These are phyloP conservation scores for Ambispora gerdemannii DNA, from an alignment of 192 early-diverging fungal genomes.

Conservation along the genomic window DNA sequence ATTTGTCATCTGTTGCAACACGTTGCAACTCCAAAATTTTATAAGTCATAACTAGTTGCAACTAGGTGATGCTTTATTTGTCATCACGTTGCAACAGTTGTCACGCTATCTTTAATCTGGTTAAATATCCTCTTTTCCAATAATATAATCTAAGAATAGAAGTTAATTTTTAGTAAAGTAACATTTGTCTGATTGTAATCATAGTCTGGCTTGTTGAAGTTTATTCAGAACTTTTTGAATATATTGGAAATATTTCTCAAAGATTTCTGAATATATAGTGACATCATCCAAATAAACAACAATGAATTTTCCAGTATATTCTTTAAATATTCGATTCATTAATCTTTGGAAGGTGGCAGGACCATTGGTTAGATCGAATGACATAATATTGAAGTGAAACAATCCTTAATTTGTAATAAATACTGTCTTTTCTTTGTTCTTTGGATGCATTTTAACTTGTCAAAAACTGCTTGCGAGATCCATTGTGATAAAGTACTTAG, in stretches of 20 bases:
- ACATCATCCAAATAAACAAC: conserved; percentile 50
- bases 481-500: conserved; percentile 37
- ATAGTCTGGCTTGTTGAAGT: neutral
- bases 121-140: neutral
- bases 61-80: no score
- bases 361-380: conserved; percentile 43
- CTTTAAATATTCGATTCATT: conserved; percentile 39
- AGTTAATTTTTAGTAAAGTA: neutral
- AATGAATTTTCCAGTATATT: no score
- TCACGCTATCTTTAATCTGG: neutral
- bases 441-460: conserved; percentile 26
- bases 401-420: conserved; percentile 35
- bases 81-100: no score
- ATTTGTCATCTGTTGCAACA: no score
- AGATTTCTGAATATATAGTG: conserved; percentile 34
- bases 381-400: conserved; percentile 41
- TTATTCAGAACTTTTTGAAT: neutral
- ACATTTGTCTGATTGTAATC: neutral
- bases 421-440: conserved; percentile 34
- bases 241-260: conserved; percentile 39
- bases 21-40: no score
- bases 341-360: conserved; percentile 38
- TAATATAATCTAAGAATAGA: neutral
- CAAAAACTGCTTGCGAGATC: conserved; percentile 35
- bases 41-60: no score